Evolutionary conservation across 148 eudicot genomes (phyloP).

Genomic region (Amaranthus cruentus): DNA sequence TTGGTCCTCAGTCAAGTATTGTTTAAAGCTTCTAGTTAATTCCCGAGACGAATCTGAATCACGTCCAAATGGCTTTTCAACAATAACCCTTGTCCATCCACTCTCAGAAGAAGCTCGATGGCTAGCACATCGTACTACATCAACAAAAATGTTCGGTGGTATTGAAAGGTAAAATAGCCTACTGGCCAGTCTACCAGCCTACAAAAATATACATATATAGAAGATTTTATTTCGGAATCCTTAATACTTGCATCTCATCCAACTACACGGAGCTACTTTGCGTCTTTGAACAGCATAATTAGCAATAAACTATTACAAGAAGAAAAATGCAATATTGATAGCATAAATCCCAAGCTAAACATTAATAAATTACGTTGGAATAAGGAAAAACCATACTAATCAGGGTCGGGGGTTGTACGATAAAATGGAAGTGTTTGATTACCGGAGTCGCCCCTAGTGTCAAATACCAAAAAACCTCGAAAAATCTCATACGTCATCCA

Average conservation of each 20-base stretch:
- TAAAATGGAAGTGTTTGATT: too few species aligned
- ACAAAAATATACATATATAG: not conserved
- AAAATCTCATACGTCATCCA: too few species aligned
- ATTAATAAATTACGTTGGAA: too few species aligned
- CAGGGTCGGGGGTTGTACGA: too few species aligned
- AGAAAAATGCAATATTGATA: not conserved
- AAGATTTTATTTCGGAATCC: not conserved
- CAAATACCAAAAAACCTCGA: too few species aligned
- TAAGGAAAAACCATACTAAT: too few species aligned
- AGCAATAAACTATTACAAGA: not conserved
- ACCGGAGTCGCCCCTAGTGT: too few species aligned
- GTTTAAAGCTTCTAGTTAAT: constrained; percentile 53
- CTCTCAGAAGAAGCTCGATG: constrained; percentile 50
- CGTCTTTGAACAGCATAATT: not conserved
- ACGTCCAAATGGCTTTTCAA: constrained; percentile 93
- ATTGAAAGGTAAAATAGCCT: constrained; percentile 82
- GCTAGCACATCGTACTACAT: constrained; percentile 67
- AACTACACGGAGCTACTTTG: not conserved
- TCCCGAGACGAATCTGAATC: constrained; percentile 62
- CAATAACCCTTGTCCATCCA: constrained; percentile 90
- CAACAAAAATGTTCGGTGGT: constrained; percentile 77
- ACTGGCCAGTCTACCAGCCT: constrained; percentile 60
- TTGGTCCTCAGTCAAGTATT: constrained; percentile 72
- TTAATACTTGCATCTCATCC: not conserved
- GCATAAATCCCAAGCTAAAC: not conserved